Base-by-base conservation (phyloP, 2,329 filamentous ascomycete species). In the Zasmidium citrigriseum region DNA sequence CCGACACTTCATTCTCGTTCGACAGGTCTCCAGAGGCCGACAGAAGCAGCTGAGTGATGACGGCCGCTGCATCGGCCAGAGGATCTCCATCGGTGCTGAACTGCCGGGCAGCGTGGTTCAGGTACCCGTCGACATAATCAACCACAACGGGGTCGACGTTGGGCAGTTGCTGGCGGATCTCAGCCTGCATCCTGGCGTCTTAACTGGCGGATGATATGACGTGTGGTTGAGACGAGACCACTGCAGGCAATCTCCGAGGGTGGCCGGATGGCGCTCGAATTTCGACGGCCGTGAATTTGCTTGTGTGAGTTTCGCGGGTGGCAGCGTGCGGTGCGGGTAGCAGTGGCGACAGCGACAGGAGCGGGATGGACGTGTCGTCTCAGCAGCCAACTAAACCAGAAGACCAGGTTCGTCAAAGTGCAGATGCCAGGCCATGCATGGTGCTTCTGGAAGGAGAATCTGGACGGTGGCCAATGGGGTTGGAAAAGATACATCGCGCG, bases 1-100 rank as follows among this genome's bases (percentile, higher is more conserved):
- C 90, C 68, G 89, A 88, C 29, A 85, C 83, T 77, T 93, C 87
- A 72, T 91, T 87, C 64, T 88, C 80, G 34, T 82, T 73, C 50
- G 88, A 89, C 52, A 89, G 82, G 67, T 93, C 86, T 49, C 93
- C 95, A 2, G 93, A 96, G n/a, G 95, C 95, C 46, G 95, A 98
- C 54, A 97, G 77, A 46, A 99, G 84, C 62, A 99, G 83, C 68
- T 93, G 89, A n/a, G 90, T 92, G 65, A 99, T 88, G 58, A 89
- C 84, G 38, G 86, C 82, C 49, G 92, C 91, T 51, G 95, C 95
- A 74, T 98, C 93, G 61, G 86, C 83, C 59, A 99, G 80, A 11
- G 93, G 93, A 64, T 96, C 91, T 53, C 78, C 77, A 64, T 96
- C 92, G 52, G 87, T 85, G 60, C 86, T 82, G 82, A 90, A 96